Evolutionary conservation across 2,329 filamentous ascomycete genomes (phyloP).

Genomic region (Exophiala alcalophila): DNA sequence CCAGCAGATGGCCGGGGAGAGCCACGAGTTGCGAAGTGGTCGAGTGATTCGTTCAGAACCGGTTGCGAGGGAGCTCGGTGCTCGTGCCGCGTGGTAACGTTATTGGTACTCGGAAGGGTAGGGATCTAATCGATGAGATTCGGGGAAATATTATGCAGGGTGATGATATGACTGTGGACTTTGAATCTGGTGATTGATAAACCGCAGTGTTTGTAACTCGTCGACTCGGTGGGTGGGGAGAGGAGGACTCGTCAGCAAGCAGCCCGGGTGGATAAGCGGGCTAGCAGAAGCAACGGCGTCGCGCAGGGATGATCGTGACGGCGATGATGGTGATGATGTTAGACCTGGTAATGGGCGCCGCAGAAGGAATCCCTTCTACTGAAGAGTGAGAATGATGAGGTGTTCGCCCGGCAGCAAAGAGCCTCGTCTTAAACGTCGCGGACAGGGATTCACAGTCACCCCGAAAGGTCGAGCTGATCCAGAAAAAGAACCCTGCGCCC

Average conservation of each 20-base stretch:
- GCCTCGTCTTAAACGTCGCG: too few relatives aligned
- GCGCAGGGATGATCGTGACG: too few relatives aligned
- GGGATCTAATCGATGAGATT: slow-evolving; percentile 10
- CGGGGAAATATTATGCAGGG: slow-evolving; percentile 4
- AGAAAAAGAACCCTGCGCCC: too few relatives aligned
- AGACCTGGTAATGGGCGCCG: not conserved
- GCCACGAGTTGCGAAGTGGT: slow-evolving; percentile 18
- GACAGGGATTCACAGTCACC: too few relatives aligned
- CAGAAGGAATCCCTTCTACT: not conserved
- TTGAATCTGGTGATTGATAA: slow-evolving; percentile 5
- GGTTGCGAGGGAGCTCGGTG: slow-evolving; percentile 5
- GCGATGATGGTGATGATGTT: not conserved
- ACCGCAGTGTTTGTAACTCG: not conserved
- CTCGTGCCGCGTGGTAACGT: slow-evolving; percentile 10
- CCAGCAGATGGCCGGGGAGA: slow-evolving; percentile 17
- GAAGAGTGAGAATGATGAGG: too few relatives aligned
- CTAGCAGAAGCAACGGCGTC: too few relatives aligned
- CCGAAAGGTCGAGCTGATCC: too few relatives aligned
- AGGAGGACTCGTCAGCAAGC: not conserved
- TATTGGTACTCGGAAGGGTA: slow-evolving; percentile 17
- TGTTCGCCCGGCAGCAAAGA: too few relatives aligned
- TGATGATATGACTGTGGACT: slow-evolving; percentile 14
- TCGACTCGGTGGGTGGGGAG: not conserved
- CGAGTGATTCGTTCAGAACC: slow-evolving; percentile 20
- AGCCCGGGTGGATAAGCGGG: too few relatives aligned